Base-by-base conservation (phyloP, 1,139 yeast genomes). In the Groenewaldozyma auringiensis region DNA sequence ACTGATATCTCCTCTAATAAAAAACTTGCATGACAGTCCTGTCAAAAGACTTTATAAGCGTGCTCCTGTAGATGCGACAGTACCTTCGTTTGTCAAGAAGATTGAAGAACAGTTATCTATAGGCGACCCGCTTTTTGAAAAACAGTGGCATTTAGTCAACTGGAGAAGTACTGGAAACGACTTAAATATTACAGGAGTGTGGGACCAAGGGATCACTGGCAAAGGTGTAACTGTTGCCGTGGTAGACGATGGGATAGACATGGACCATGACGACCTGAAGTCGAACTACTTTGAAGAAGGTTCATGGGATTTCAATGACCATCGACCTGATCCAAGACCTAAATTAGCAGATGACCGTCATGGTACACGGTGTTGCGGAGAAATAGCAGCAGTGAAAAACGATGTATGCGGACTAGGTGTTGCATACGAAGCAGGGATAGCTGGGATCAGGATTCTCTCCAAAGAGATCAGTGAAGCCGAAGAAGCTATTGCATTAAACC, bases 311-410 rank as follows among this genome's bases (percentile, higher is more conserved):
- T 94, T 79, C 63, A 94, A 94, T 61, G 84, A 79, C 56, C 82
- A 85, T 55, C 73, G 74, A 0, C 72, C 78, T 16, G 68, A 80
- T 38, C 99, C 99, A 1, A 77, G 75, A 52, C 99, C 98, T 6
- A 70, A 81, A 49, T 70, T 89, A 38, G 64, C 56, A n/a, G 94
- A 85, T 62, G 98, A 94, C 62, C 79, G 81, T 55, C 99, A 94
- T 63, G 99, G 99, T 2, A 94, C 99, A 0, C 72, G 99, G 55
- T 94, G 99, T 69, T 98, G 98, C 1, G 98, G 96, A 31, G 98
- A 94, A 64, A 84, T 94, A 47, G 96, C 96, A 0, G 94, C 82
- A 1, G 89, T 79, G 47, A 68, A 69, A 44, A 92, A 94, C 63
- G 84, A 80, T 36, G 81, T 73, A 18, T 94, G 99, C 68, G 98